phyloP scores from a whole-genome alignment of 345 rosid species.

The Lagerstroemia speciosa region DNA sequence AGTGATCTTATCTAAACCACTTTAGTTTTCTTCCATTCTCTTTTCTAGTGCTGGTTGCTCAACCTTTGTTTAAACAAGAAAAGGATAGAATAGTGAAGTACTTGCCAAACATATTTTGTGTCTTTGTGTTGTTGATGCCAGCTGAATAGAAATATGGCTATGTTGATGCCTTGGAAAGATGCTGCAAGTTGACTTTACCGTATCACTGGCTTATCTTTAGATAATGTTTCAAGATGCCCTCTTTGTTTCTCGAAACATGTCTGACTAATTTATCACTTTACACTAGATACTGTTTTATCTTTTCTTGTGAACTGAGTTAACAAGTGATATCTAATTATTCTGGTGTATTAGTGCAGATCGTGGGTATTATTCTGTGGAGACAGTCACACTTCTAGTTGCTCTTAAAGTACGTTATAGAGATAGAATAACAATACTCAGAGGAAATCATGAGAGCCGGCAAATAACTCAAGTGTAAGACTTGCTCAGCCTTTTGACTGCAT shows the following conservation, averaged over 20 bases:
- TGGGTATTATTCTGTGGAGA: constrained; percentile 97
- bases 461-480: constrained; percentile 95
- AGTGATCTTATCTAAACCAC: not conserved
- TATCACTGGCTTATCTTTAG: not conserved
- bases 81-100: not conserved
- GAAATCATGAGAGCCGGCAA: constrained; percentile 98
- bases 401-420: constrained; percentile 94
- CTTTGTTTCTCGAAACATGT: not conserved
- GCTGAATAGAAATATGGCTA: too few relatives aligned
- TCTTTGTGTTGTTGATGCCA: too few relatives aligned
- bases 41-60: not conserved
- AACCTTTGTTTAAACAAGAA: not conserved
- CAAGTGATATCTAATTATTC: not conserved
- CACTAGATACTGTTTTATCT: too few relatives aligned
- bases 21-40: too few relatives aligned
- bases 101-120: too few relatives aligned
- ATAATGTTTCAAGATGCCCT: not conserved
- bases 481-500: not conserved
- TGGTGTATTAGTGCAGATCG: constrained; percentile 61
- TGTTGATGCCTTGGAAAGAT: too few relatives aligned
- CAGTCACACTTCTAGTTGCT: constrained; percentile 92
- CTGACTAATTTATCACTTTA: too few relatives aligned
- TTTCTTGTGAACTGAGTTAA: not conserved
- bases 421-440: constrained; percentile 89
- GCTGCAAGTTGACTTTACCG: not conserved